phyloP scores from a whole-genome alignment of 306 rosid genomes.

The Casuarina cunninghamiana region DNA sequence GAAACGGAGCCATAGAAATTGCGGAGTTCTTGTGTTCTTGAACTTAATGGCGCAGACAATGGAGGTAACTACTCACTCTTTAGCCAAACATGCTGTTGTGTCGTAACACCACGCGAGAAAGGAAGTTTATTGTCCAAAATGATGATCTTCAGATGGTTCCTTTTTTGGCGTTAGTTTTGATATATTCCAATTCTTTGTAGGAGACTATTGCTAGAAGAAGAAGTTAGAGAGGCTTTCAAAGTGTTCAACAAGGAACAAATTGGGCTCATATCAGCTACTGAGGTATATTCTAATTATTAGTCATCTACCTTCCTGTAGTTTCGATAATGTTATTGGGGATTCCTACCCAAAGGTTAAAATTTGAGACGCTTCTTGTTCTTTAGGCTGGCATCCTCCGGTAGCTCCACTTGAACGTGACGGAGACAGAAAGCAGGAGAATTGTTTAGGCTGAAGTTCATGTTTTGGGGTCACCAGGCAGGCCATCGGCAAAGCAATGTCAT shows the following conservation, averaged over 20 bases:
- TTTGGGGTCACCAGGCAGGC: no score
- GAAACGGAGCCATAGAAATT: slow-evolving; percentile 90
- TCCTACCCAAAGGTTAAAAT: no score
- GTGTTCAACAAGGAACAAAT: slow-evolving; percentile 95
- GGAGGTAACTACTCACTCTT: slow-evolving; percentile 41
- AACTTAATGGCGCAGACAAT: slow-evolving; percentile 87
- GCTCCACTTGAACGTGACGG: no score
- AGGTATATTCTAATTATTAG: slow-evolving; percentile 39
- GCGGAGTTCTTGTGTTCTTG: slow-evolving; percentile 55
- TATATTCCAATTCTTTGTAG: slow-evolving; percentile 28
- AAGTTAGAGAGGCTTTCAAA: slow-evolving; percentile 88
- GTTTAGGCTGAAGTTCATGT: no score
- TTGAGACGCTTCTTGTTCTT: no score
- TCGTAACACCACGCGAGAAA: not conserved
- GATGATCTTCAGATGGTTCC: no score
- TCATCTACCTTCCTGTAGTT: no score
- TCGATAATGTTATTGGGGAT: no score
- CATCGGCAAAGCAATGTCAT: no score
- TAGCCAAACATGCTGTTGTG: not conserved
- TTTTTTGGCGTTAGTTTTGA: no score
- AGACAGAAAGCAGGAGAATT: no score
- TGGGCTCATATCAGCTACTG: slow-evolving; percentile 90
- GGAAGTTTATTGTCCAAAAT: not conserved
- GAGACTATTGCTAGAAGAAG: slow-evolving; percentile 88
- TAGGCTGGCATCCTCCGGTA: no score